Percentiles rank a stretch among this genome's conserved stretches.
Conservation (phyloP, 768 basidiomycete genomes). For the Psilocybe azurescens region DNA sequence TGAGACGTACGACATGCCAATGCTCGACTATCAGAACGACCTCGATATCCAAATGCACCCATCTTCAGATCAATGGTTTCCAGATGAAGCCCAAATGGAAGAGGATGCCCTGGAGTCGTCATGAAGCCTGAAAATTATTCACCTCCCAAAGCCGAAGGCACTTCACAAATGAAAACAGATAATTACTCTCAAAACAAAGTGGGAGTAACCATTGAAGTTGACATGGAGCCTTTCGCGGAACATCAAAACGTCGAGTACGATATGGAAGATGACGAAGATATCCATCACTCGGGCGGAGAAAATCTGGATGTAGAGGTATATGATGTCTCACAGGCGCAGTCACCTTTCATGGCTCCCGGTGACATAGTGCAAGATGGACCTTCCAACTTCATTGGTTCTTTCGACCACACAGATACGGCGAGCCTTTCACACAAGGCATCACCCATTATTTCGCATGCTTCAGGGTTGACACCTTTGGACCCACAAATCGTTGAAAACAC, state of each 20-base stretch:
- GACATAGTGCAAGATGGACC: neutral
- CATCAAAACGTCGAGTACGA: slow-evolving; percentile 57
- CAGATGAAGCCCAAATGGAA: slow-evolving; percentile 63
- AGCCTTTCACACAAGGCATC: neutral
- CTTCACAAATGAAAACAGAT: slow-evolving; percentile 19
- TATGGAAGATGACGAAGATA: slow-evolving; percentile 51
- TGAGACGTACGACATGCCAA: slow-evolving; percentile 65
- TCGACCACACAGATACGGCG: neutral
- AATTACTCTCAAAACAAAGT: slow-evolving; percentile 29
- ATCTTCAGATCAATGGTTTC: slow-evolving; percentile 57
- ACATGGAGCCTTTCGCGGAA: slow-evolving; percentile 64
- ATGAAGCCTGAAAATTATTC: slow-evolving; percentile 22
- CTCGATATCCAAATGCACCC: slow-evolving; percentile 65
- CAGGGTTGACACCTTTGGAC: neutral
- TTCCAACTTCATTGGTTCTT: neutral
- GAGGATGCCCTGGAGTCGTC: slow-evolving; percentile 43
- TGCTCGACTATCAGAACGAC: slow-evolving; percentile 65
- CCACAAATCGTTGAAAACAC: neutral
- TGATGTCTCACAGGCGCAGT: slow-evolving; percentile 39
- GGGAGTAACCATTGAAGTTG: slow-evolving; percentile 60
- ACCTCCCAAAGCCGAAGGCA: slow-evolving; percentile 18
- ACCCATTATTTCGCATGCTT: neutral
- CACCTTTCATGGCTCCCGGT: slow-evolving; percentile 12
- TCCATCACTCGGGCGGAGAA: slow-evolving; percentile 34
- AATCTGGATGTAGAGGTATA: slow-evolving; percentile 54